Evolutionary conservation across 768 basidiomycete genomes (phyloP), one percentile per base, ranked within the genome.

Genomic region (Russula compacta): DNA sequence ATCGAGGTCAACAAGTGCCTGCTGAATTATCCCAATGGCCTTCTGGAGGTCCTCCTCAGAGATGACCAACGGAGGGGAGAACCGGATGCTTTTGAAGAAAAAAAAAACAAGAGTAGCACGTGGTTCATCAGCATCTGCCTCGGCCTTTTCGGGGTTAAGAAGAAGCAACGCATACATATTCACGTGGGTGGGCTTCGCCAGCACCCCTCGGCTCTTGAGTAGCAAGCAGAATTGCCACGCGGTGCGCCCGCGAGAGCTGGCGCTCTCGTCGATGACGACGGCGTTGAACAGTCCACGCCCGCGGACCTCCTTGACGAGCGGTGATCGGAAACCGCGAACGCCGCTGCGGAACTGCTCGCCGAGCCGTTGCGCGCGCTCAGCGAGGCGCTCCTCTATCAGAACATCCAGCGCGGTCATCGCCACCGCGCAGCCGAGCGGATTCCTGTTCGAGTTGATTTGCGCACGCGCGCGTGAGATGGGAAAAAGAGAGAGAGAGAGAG

Each of bases 191-290:
- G 97, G 95, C 79, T 99, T 98, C 33, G 95, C 95, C 64, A 99
- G 76, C 58, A 98, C 82, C 4, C 94, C 93, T 49, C 90, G 82
- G 67, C 85, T 86, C 85, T 95, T 95, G 72, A 98, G 74, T 69
- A 98, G 73, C 70, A 98, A 70, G 74, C 97, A 98, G 56, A 98
- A 78, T 72, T 98, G 92, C 97, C 95, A 99, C 5, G 95, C 97
- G 1, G 89, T 86, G 53, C 92, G 77, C 15, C 89, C 87, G 73
- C 83, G 88, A 50, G 64, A 73, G 67, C 88, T 92, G 76, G 82
- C 82, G 62, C 74, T 73, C 77, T 98, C 92, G 69, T 98, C 86
- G 58, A 98, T 92, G 24, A 98, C 89, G 32, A 99, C 79, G 8
- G 95, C 95, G 70, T 98, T 98, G 66, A 99, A 76, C 59, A 99